Base-by-base conservation (phyloP, 129 eudicot species). In the Apium graveolens region DNA sequence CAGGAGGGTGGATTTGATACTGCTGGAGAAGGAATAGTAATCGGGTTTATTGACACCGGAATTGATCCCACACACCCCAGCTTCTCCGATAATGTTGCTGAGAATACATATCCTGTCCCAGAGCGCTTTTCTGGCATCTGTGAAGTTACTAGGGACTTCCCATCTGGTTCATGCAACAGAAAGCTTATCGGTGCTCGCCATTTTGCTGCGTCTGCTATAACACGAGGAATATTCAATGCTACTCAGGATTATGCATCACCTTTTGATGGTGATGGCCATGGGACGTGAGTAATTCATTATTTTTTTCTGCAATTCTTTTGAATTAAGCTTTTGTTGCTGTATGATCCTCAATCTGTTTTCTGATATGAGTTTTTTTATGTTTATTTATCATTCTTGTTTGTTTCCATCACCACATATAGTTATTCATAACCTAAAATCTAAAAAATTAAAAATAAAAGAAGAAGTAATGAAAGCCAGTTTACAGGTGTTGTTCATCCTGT, bases 131-230 rank as follows among this genome's bases (percentile, higher is more conserved):
- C 92, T 42, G 98, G 98, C 55, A 85, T 91, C 74, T 95, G 98
- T 82, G 98, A 95, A 84, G 97, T 95, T 78, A 95, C 98, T 62
- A 82, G 84, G 43, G 98, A 95, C 76, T 95, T 95, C 74, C 98
- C 98, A 26, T 90, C 98, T 46, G 98, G 98, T 11, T 95, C 98
- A 44, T 95, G 98, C 86, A 95, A 95, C 86, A 88, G 97, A 65
- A 95, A 95, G 81, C 97, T 95, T 79, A 65, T 95, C 35, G 98
- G 98, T 80, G 98, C 98, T 31, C 97, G 98, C 48, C 98, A 95
- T 85, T 95, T 95, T 85, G 98, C 98, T 41, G 98, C 98, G 27
- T 95, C 98, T 77, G 98, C 98, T 68, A 90, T 95, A 69, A 95
- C 98, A 17, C 80, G 98, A 70, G 98, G 98, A 81, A 91, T 95